A percentile compares a stretch with the other conserved stretches of the same genome.
Evolutionary conservation across 345 rosid genomes (phyloP).

Genomic region (Populus pruinosa): DNA sequence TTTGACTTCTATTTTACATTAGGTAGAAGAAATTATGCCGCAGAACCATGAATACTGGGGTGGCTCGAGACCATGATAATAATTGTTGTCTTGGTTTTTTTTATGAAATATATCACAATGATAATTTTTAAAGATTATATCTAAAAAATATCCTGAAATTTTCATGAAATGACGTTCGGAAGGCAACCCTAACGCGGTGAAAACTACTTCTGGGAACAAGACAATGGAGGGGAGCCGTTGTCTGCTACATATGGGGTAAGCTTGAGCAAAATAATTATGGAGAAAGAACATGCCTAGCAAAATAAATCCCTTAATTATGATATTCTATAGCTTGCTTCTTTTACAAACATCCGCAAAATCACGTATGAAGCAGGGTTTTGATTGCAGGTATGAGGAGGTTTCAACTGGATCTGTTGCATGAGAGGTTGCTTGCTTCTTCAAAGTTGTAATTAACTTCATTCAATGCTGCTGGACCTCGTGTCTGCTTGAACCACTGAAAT

Average conservation of each 20-base stretch:
- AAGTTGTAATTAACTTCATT: not conserved
- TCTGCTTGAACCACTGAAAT: not conserved
- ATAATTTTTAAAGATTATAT: too few species aligned
- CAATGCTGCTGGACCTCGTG: not conserved
- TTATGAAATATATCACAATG: too few species aligned
- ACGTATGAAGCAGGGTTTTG: not conserved
- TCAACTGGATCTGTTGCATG: not conserved
- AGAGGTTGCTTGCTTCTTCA: not conserved
- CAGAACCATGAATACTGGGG: too few species aligned
- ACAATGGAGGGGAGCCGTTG: too few species aligned
- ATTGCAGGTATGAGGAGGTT: not conserved
- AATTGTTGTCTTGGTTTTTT: too few species aligned
- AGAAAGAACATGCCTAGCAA: not conserved
- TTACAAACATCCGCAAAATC: not conserved
- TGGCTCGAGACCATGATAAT: too few species aligned
- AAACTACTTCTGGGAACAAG: too few species aligned
- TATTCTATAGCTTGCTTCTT: not conserved
- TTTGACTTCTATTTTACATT: not conserved
- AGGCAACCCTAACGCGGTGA: too few species aligned
- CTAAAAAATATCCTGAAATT: too few species aligned
- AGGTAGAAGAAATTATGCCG: too few species aligned
- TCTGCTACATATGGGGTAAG: too few species aligned
- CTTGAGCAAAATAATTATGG: not conserved
- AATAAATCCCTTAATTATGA: not conserved
- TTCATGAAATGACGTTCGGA: too few species aligned